These are phyloP conservation scores for Epichloe gansuensis DNA, from an alignment of 2,329 filamentous ascomycete genomes.

Conservation along the genomic window DNA sequence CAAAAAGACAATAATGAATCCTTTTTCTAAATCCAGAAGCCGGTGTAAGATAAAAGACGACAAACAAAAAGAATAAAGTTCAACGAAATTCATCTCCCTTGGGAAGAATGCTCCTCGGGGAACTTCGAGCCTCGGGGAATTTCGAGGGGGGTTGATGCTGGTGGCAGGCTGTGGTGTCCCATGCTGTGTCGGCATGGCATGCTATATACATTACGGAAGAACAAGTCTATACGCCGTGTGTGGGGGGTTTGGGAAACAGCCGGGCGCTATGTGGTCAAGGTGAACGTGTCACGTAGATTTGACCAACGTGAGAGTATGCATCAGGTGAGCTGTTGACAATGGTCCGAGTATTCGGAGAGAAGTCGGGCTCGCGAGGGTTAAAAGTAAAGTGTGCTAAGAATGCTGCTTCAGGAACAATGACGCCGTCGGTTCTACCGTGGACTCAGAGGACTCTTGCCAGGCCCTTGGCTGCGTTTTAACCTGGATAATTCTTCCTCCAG, in stretches of 20 bases:
- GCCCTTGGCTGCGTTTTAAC: constrained; percentile 28
- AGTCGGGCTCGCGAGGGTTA: too few relatives aligned
- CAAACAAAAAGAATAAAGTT: too few relatives aligned
- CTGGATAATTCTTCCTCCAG: constrained; percentile 38
- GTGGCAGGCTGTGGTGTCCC: background rate
- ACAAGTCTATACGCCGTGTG: background rate
- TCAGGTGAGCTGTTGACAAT: background rate
- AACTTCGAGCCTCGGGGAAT: too few relatives aligned
- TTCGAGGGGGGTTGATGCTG: too few relatives aligned
- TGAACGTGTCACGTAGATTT: too few relatives aligned
- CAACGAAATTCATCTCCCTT: background rate
- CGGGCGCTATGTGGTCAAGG: too few relatives aligned
- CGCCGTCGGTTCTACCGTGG: constrained; percentile 16
- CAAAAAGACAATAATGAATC: background rate
- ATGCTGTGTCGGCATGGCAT: background rate
- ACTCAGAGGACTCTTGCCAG: constrained; percentile 30
- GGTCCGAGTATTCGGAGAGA: too few relatives aligned
- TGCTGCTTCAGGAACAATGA: background rate
- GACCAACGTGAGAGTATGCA: background rate
- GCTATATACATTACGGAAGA: background rate
- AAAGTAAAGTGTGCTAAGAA: background rate
- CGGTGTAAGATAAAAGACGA: too few relatives aligned
- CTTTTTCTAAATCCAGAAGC: too few relatives aligned
- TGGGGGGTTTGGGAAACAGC: too few relatives aligned
- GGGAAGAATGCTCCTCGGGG: too few relatives aligned